Percentiles rank a stretch among this genome's conserved stretches.
phyloP scores from a whole-genome alignment of 805 yeast genomes.

The Ogataea angusta region DNA sequence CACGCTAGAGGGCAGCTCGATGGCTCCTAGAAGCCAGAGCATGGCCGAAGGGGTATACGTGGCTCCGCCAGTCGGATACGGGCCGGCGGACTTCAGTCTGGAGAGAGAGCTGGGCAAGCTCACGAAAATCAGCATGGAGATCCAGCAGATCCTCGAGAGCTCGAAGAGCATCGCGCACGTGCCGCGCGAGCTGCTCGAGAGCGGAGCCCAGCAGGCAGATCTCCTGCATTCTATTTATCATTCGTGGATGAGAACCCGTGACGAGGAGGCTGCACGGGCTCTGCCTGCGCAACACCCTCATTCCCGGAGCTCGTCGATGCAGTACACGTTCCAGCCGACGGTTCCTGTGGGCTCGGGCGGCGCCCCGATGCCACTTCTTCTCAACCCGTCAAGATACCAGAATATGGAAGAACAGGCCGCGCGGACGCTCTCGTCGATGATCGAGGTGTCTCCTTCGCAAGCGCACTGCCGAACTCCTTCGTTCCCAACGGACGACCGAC shows the following conservation, averaged over 20 bases:
- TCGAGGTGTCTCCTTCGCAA: conserved; percentile 9
- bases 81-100: conserved; percentile 8
- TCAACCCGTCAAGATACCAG: conserved; percentile 8
- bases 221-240: conserved; percentile 15
- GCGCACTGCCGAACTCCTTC: conserved; percentile 6
- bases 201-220: conserved; percentile 18
- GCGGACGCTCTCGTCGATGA: conserved; percentile 27
- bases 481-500: conserved; percentile 12
- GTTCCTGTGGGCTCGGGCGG: conserved; percentile 1
- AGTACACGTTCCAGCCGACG: conserved; percentile 5
- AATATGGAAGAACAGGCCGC: conserved; percentile 31
- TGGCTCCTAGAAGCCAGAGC: conserved; percentile 8
- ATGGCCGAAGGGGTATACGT: conserved; percentile 1
- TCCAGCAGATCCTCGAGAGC: conserved; percentile 15
- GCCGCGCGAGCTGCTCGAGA: conserved; percentile 19
- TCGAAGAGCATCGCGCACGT: conserved; percentile 12
- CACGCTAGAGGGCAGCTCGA: conserved; percentile 8
- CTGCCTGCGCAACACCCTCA: conserved; percentile 2
- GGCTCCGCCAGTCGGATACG: conserved; percentile 5
- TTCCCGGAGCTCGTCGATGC: conserved; percentile 5
- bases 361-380: conserved; percentile 4
- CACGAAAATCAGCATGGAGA: conserved; percentile 17
- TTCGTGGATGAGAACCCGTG: conserved; percentile 16
- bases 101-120: conserved; percentile 16
- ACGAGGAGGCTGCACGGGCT: conserved; percentile 12